Evolutionary conservation across 1,139 yeast genomes (phyloP).

Genomic region (Debaryomyces singareniensis): DNA sequence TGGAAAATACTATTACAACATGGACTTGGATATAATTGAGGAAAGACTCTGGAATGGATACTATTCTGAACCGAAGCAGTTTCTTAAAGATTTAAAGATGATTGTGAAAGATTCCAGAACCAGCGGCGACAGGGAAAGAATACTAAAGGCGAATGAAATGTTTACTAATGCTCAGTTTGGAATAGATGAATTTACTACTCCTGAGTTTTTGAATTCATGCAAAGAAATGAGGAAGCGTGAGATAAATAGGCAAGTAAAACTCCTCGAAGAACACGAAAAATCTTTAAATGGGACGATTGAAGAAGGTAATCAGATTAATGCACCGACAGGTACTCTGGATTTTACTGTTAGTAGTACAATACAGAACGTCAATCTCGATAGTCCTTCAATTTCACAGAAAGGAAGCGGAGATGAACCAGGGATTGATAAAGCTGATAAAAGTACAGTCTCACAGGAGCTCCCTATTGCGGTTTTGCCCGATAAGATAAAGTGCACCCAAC

Average conservation of each 20-base stretch:
- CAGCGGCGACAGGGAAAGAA: slow-evolving; percentile 76
- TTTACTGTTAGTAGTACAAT: neutral
- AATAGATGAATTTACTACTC: slow-evolving; percentile 77
- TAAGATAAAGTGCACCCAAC: no score
- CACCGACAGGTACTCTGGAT: neutral
- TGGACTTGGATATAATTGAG: slow-evolving; percentile 91
- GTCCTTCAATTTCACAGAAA: neutral
- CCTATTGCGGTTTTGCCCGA: slow-evolving; percentile 1
- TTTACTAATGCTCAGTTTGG: slow-evolving; percentile 94
- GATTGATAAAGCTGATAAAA: neutral
- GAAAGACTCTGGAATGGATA: slow-evolving; percentile 96
- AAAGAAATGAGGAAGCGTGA: slow-evolving; percentile 70
- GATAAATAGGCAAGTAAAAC: slow-evolving; percentile 42
- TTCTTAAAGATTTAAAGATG: slow-evolving; percentile 74
- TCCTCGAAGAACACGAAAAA: slow-evolving; percentile 30
- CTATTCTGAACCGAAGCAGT: slow-evolving; percentile 90
- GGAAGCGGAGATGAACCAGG: slow-evolving; percentile 1
- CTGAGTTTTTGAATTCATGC: slow-evolving; percentile 73
- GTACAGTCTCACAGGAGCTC: neutral
- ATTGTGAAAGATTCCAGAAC: slow-evolving; percentile 74
- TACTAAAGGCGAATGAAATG: slow-evolving; percentile 92
- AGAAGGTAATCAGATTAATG: slow-evolving; percentile 5
- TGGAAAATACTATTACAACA: slow-evolving; percentile 69
- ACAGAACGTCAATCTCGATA: neutral
- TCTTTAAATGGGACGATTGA: slow-evolving; percentile 3